Conservation (phyloP, 768 basidiomycete species). For the Kwoniella sp. region DNA sequence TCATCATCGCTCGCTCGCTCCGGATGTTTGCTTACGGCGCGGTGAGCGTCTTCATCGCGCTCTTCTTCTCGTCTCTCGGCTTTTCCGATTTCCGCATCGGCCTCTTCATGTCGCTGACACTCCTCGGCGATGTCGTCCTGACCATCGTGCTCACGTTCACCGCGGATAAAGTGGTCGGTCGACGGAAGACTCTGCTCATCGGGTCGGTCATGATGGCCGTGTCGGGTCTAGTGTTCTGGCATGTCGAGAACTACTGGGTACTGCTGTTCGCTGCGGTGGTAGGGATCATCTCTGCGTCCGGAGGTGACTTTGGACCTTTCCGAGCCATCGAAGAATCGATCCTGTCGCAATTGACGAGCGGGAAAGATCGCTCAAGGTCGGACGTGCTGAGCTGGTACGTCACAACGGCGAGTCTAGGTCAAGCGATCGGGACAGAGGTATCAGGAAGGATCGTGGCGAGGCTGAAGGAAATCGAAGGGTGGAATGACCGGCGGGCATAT, state of each 20-base stretch:
- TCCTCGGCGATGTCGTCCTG: constrained; percentile 48
- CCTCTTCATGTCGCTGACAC: constrained; percentile 49
- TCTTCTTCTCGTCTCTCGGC: constrained; percentile 41
- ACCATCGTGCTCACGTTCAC: constrained; percentile 42
- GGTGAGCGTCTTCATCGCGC: constrained; percentile 41
- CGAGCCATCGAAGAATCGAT: constrained; percentile 50
- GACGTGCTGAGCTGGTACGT: constrained; percentile 41
- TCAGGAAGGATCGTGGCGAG: constrained; percentile 25
- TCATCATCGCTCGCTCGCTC: constrained; percentile 35
- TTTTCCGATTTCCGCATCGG: constrained; percentile 47
- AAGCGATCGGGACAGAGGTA: constrained; percentile 34
- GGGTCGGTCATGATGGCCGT: constrained; percentile 44
- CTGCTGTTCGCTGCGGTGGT: constrained; percentile 41
- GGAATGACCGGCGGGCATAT: constrained; percentile 35
- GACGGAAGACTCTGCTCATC: constrained; percentile 37
- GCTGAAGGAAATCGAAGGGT: constrained; percentile 24
- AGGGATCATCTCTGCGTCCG: constrained; percentile 43
- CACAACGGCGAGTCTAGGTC: constrained; percentile 32
- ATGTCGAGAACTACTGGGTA: constrained; percentile 38
- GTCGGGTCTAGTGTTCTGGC: constrained; percentile 36
- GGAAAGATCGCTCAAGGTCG: constrained; percentile 16
- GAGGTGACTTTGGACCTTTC: constrained; percentile 47
- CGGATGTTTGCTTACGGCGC: constrained; percentile 46
- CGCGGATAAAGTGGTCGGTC: constrained; percentile 43
- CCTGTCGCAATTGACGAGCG: constrained; percentile 37